These are phyloP conservation scores for Neoboletus brunneissimus DNA, from an alignment of 768 basidiomycete species.

Conservation along the genomic window DNA sequence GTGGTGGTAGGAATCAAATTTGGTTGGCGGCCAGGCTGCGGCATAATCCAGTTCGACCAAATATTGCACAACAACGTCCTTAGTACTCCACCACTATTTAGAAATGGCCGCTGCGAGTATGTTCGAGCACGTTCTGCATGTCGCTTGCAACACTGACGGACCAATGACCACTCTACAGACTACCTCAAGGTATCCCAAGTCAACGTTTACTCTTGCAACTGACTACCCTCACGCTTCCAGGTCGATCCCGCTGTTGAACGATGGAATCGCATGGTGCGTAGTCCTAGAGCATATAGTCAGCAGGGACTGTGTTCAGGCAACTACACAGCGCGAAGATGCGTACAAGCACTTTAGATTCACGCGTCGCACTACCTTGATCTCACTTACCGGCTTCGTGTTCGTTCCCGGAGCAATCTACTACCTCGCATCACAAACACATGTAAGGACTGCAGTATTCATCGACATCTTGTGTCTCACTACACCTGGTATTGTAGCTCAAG, in stretches of 20 bases:
- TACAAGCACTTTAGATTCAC: conserved; percentile 85
- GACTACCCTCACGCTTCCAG: conserved; percentile 12
- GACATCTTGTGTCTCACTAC: conserved; percentile 5
- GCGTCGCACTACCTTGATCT: conserved; percentile 56
- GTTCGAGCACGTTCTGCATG: conserved; percentile 15
- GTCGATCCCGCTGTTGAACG: conserved; percentile 60
- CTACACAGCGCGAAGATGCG: conserved; percentile 71
- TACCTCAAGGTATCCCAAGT: conserved; percentile 49
- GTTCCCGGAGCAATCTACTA: conserved; percentile 57
- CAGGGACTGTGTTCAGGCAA: not conserved
- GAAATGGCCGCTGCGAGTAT: conserved; percentile 69
- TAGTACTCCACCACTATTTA: conserved; percentile 27
- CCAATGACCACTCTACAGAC: conserved; percentile 37
- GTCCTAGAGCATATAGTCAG: conserved; percentile 5
- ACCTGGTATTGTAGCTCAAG: conserved; percentile 37
- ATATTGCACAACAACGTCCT: conserved; percentile 30
- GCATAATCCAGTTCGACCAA: conserved; percentile 20
- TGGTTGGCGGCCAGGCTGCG: not conserved
- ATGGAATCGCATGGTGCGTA: conserved; percentile 59
- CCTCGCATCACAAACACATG: conserved; percentile 39
- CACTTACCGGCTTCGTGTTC: conserved; percentile 60
- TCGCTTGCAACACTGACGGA: conserved; percentile 11
- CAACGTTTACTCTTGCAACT: not conserved
- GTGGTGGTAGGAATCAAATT: conserved; percentile 25
- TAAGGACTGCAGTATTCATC: conserved; percentile 33